phyloP scores from a whole-genome alignment of 495 filamentous ascomycete species.

The Trichoderma orchidacearum region DNA sequence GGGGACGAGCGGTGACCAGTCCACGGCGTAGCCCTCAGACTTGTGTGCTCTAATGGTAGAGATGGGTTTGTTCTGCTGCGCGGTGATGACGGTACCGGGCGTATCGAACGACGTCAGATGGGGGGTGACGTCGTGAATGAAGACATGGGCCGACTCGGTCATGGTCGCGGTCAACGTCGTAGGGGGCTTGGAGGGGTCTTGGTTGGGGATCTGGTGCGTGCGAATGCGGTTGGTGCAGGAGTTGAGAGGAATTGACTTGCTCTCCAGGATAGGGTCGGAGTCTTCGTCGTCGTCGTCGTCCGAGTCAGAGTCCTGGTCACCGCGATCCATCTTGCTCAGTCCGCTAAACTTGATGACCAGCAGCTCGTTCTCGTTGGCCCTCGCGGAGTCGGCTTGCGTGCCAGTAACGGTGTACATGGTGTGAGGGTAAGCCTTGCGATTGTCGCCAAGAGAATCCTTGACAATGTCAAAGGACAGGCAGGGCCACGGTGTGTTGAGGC shows the following conservation, averaged over 20 bases:
- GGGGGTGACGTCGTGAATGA: slow-evolving; percentile 86
- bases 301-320: slow-evolving; percentile 46
- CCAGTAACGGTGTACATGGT: slow-evolving; percentile 89
- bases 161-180: slow-evolving; percentile 81
- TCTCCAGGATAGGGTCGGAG: slow-evolving; percentile 87
- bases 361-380: slow-evolving; percentile 76
- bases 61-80: slow-evolving; percentile 72
- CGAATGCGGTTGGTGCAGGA: slow-evolving; percentile 90
- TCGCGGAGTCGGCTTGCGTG: slow-evolving; percentile 69
- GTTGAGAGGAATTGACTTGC: slow-evolving; percentile 68
- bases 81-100: slow-evolving; percentile 65
- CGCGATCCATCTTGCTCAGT: slow-evolving; percentile 70
- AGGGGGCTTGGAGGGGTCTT: slow-evolving; percentile 53
- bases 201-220: slow-evolving; percentile 56
- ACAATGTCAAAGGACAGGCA: slow-evolving; percentile 93
- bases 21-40: slow-evolving; percentile 83
- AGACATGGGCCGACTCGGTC: slow-evolving; percentile 74
- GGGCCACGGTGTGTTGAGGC: slow-evolving; percentile 82
- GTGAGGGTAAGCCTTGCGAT: slow-evolving; percentile 78
- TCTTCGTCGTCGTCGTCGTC: slow-evolving; percentile 65
- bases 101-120: slow-evolving; percentile 79
- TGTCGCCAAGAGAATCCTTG: slow-evolving; percentile 74
- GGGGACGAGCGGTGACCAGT: slow-evolving; percentile 72
- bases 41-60: slow-evolving; percentile 83
- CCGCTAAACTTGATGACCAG: slow-evolving; percentile 93